Evolutionary conservation across 805 yeast genomes (phyloP), one percentile per base, ranked within the genome.

Genomic region (Candida gorgasii): DNA sequence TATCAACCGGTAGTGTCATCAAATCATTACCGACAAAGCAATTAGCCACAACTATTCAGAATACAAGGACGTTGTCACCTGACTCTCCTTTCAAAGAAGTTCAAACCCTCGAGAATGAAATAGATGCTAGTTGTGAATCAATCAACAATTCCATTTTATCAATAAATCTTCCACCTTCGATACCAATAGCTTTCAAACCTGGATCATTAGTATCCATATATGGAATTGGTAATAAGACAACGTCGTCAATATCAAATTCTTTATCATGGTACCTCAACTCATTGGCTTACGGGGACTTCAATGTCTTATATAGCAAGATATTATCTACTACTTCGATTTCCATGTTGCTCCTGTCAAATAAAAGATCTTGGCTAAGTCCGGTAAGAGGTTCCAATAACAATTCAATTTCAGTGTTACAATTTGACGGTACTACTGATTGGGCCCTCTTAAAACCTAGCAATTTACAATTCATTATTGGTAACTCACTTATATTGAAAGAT

Each of bases 351-450:
- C 67, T 77, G 12, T 65, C 79, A 54, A 29, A 52, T 49, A n/a
- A 53, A 55, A 14, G 47, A 47, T 17, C 41, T 42, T 39, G 43
- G 46, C 43, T 45, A 35, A 28, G 36, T 49, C 5, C 53, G 44
- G 30, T 33, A 32, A 26, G 38, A 47, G 35, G 48, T 32, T 40
- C 44, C 34, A 61, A 57, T 26, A 47, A 57, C 14, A 71, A 65
- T 36, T 63, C 80, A 2, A 72, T 78, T 47, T 72, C 70, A 8
- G 65, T 61, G 31, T 44, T 82, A 18, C 46, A 63, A 3, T 54
- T 82, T 44, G 85, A 82, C 48, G 89, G 89, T 2, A 63, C 76
- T 0, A 57, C 58, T 14, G 89, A 82, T 51, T 82, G 86, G 85
- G 84, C 83, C 1, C 43, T 82, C 3, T 64, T 82, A 35, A 65